Conservation (phyloP, 2,329 filamentous ascomycete genomes). For the Diaporthe amygdali region DNA sequence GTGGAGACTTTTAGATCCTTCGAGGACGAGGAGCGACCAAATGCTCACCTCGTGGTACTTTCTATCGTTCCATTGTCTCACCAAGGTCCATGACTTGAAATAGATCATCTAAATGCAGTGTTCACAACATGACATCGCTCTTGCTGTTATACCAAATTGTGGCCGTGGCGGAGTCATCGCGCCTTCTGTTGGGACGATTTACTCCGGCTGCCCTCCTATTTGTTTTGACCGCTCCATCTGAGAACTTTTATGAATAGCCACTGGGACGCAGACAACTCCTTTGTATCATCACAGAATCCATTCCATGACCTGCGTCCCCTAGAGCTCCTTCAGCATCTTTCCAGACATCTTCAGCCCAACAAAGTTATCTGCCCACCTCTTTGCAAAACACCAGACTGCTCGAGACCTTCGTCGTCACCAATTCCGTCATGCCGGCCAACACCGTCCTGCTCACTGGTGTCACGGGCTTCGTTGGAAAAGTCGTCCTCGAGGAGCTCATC, state of each 20-base stretch:
- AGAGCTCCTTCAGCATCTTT: neutral
- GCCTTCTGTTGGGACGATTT: neutral
- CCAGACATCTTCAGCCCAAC: neutral
- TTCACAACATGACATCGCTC: neutral
- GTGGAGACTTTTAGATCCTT: no score
- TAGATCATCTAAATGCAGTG: neutral
- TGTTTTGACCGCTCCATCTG: neutral
- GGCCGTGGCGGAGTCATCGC: neutral
- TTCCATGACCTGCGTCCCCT: slow-evolving; percentile 1
- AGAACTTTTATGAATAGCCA: neutral
- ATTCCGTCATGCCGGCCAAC: neutral
- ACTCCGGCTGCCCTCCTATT: neutral
- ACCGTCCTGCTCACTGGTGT: slow-evolving; percentile 26
- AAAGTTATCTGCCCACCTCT: neutral
- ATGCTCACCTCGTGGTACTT: neutral
- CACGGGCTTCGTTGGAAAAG: slow-evolving; percentile 27
- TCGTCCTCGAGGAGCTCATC: slow-evolving; percentile 26
- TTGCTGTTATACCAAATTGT: neutral
- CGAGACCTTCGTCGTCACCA: neutral
- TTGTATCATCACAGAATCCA: neutral
- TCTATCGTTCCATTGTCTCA: neutral
- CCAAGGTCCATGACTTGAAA: neutral
- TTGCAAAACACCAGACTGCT: neutral
- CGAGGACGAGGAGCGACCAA: no score
- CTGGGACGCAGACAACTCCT: neutral